Evolutionary conservation across 257 asterid genomes (phyloP), one percentile per base, ranked within the genome.

Genomic region (Cordia subcordata): DNA sequence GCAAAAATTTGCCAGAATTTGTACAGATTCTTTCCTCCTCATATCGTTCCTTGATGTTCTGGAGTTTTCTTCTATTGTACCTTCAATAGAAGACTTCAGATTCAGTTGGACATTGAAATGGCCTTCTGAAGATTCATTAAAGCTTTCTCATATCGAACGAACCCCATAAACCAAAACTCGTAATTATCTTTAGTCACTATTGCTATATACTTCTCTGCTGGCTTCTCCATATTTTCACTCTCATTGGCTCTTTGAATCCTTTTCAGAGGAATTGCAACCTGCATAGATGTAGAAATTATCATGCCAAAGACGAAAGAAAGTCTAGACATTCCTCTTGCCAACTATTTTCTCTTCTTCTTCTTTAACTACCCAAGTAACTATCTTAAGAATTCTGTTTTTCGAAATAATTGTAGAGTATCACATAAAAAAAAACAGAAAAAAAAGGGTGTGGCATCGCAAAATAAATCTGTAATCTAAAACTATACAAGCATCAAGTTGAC

Each of bases 101-200:
- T 14, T 57, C 71, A 72, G 20, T 54, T 73, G n/a, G 77, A 63
- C 68, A 74, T 50, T 32, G 89, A 79, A 49, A 84, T 81, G 21
- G 81, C 86, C 69, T 67, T 80, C 32, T 72, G 82, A 37, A 91
- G 76, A 68, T 81, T 85, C 39, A 61, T 11, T 35, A 91, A 69
- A 39, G 97, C 97, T 64, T 85, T 90, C 66, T 85, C 96, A 60
- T 83, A 87, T 39, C 96, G 86, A 22, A 87, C 83, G 71, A 90
- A 87, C 13, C 98, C 96, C 96, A 88, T 77, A n/a, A 91, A 88
- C 96, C 98, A 91, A 68, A 91, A 91, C 35, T 91, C 94, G 38
- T 67, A 91, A 14, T 69, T 55, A 61, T 91, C 96, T 53, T 83
- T 66, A 0, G 96, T 91, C 4, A 83, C 86, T 49, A 91, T 71